Conservation (phyloP, 163 green algal species). For the Trebouxia gelatinosa region DNA sequence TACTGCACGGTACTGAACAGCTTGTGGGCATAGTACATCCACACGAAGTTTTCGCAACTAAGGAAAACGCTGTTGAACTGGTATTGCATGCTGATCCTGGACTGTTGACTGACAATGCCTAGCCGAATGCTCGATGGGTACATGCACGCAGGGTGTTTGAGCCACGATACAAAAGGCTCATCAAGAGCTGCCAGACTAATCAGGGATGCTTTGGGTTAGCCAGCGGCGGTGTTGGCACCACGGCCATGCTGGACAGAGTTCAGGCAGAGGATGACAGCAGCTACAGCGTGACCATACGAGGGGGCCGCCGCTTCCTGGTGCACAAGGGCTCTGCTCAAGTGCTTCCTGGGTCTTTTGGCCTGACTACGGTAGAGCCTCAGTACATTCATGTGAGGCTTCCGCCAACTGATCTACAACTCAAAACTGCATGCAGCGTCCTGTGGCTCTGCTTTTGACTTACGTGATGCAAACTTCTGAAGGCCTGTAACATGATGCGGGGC, state of each 20-base stretch:
- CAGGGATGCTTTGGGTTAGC: constrained; percentile 5
- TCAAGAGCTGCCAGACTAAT: not conserved
- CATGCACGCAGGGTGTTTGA: constrained; percentile 28
- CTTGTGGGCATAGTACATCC: too few relatives aligned
- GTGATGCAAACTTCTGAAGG: too few relatives aligned
- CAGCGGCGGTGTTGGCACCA: constrained; percentile 7
- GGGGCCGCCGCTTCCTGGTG: not conserved
- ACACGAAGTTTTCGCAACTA: too few relatives aligned
- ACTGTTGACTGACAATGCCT: too few relatives aligned
- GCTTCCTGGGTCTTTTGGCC: constrained; percentile 8
- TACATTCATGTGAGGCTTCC: constrained; percentile 19
- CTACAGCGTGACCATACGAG: constrained; percentile 14
- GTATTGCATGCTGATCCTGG: too few relatives aligned
- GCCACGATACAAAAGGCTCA: not conserved
- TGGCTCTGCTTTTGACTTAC: too few relatives aligned
- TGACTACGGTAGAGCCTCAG: not conserved
- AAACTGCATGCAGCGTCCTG: too few relatives aligned
- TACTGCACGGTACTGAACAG: too few relatives aligned
- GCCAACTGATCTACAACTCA: too few relatives aligned
- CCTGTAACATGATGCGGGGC: too few relatives aligned
- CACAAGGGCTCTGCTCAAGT: constrained; percentile 3
- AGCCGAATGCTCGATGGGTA: too few relatives aligned
- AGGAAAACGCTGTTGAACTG: too few relatives aligned
- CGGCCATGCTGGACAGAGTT: constrained; percentile 4
- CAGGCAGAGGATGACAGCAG: constrained; percentile 6